Base-by-base conservation (phyloP, 192 early-diverging fungal genomes). In the Phycomyces blakesleeanus region DNA sequence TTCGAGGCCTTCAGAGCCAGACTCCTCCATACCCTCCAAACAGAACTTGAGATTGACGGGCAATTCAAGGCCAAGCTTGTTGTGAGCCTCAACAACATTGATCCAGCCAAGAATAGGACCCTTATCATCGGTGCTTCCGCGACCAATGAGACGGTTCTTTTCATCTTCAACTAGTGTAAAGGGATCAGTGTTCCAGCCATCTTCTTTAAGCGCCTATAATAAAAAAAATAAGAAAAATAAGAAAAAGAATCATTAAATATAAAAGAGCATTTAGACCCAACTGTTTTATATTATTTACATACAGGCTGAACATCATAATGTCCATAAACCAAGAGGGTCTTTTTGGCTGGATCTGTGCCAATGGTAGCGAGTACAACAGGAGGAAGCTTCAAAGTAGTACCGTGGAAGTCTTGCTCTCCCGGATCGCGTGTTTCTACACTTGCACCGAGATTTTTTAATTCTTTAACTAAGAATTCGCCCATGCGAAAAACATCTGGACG, bases 241-340 rank as follows among this genome's bases (percentile, higher is more conserved):
- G n/a, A n/a, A n/a, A n/a, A n/a, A n/a, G n/a, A n/a, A n/a, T n/a
- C n/a, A n/a, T n/a, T n/a, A n/a, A n/a, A n/a, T n/a, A n/a, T n/a
- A n/a, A n/a, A n/a, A n/a, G n/a, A n/a, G n/a, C n/a, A n/a, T n/a
- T n/a, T n/a, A n/a, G n/a, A n/a, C n/a, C n/a, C n/a, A n/a, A n/a
- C n/a, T n/a, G 3, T 7, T 5, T 34, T 34, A 34, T 34, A 7
- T 34, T 34, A 7, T 34, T 7, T 34, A 34, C 29, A 34, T 34
- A 34, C 87, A 51, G 97, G 97, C 81, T 98, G 97, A 44, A 98
- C 96, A 73, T 98, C 96, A 78, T 97, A 97, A 79, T 98, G 96
- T 16, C 96, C 94, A 78, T 98, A 98, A 58, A 98, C 93, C 40
- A 95, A 80, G 56, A 97, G 87, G 18, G 94, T 98, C 83, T 94